Base-by-base conservation (phyloP, 805 yeast species). In the Candida stauntonica region DNA sequence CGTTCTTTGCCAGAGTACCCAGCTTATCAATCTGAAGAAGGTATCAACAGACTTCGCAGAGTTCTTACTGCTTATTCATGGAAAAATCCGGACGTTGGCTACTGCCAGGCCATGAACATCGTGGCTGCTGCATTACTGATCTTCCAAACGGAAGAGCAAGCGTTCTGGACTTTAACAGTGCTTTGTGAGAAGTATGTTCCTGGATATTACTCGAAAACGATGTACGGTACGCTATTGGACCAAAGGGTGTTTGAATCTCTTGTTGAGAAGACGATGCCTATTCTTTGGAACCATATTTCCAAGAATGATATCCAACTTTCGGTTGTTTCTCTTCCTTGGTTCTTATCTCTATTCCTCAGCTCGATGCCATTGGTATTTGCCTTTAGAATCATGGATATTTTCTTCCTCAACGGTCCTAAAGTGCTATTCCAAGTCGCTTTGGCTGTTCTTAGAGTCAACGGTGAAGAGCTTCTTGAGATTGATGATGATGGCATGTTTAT, bases 101-200 rank as follows among this genome's bases (percentile, higher is more conserved):
- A 93, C 60, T 93, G 99, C 59, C 99, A 93, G 61, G 99, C 98
- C 1, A 93, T 94, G 99, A 93, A 93, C 58, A 93, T 93, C 36
- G 88, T 85, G 7, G 79, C 77, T 2, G 95, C 95, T 2, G 89
- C 86, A 0, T 60, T 85, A 37, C 63, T 85, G 43, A 83, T 83
- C 28, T 84, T 79, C 58, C 88, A 86, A 83, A 83, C 94, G 7
- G 99, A 93, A 60, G 99, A 91, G 48, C 98, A 93, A 61, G 98
- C 96, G 0, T 93, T 87, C 56, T 93, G 98, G 98, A 77, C 91
- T 41, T 69, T 93, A 40, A 76, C 79, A 39, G 75, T 77, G 14
- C 62, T 93, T 3, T 88, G 97, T 64, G 95, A 88, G 43, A 73
- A 78, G 28, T 75, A 85, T 43, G 84, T 88, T 4, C 98, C 98